phyloP scores from a whole-genome alignment of 306 rosid genomes.

The Inga laurina region DNA sequence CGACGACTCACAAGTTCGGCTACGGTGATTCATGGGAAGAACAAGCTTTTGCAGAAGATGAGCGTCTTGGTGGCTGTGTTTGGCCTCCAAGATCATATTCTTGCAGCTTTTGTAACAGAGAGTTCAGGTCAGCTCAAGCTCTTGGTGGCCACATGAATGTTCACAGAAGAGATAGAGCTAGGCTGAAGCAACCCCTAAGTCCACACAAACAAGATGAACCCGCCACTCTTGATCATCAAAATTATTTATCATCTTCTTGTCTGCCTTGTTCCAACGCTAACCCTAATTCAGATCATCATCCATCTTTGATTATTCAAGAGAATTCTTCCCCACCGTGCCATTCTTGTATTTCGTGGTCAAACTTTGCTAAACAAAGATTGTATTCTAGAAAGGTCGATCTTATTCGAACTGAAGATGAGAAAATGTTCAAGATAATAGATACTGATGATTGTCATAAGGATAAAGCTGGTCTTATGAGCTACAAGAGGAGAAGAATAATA shows the following conservation, averaged over 20 bases:
- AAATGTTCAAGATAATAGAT: background rate
- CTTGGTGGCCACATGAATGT: slow-evolving; percentile 93
- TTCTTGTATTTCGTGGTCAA: slow-evolving; percentile 29
- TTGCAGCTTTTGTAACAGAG: slow-evolving; percentile 81
- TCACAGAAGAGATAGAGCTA: slow-evolving; percentile 83
- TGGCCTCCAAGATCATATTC: slow-evolving; percentile 93
- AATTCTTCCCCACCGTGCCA: background rate
- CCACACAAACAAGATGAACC: slow-evolving; percentile 29
- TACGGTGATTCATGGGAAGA: slow-evolving; percentile 76
- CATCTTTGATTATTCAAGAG: background rate
- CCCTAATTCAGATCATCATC: slow-evolving; percentile 52
- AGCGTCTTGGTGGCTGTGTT: slow-evolving; percentile 59
- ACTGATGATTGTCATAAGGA: background rate
- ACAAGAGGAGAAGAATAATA: slow-evolving; percentile 58
- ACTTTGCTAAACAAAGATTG: slow-evolving; percentile 36
- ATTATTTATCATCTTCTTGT: slow-evolving; percentile 43
- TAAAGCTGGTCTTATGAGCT: slow-evolving; percentile 20
- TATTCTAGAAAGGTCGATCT: background rate
- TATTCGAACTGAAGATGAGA: slow-evolving; percentile 14
- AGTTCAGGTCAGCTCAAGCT: slow-evolving; percentile 89
- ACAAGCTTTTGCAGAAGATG: slow-evolving; percentile 81
- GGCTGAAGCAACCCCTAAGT: slow-evolving; percentile 61
- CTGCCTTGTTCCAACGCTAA: slow-evolving; percentile 46
- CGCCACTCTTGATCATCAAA: slow-evolving; percentile 7
- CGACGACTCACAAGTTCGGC: slow-evolving; percentile 22